Conservation (phyloP, 2,329 filamentous ascomycete genomes). For the Boeremia lycopersici region DNA sequence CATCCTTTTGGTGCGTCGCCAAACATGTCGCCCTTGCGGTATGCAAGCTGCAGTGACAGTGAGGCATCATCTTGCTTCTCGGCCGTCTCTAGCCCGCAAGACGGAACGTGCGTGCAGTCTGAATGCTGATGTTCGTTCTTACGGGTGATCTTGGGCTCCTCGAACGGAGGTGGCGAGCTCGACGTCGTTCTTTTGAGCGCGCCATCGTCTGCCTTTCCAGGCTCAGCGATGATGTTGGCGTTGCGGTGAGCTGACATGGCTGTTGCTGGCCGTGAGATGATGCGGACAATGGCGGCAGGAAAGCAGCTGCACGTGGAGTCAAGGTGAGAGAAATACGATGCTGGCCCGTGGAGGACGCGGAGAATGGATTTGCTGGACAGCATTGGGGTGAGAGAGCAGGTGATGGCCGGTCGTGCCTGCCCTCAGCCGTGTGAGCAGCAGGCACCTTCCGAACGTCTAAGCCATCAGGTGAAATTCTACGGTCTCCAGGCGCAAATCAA, state of each 20-base stretch:
- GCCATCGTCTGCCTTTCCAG: neutral
- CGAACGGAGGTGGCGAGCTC: neutral
- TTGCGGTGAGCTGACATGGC: neutral
- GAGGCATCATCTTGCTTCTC: neutral
- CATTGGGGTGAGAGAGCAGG: neutral
- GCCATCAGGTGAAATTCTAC: no score
- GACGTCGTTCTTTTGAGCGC: neutral
- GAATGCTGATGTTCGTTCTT: conserved; percentile 4
- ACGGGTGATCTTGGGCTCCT: neutral
- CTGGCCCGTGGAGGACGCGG: neutral
- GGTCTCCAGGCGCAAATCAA: no score
- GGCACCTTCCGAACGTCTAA: neutral
- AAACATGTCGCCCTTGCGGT: conserved; percentile 58
- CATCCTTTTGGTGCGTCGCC: conserved; percentile 53
- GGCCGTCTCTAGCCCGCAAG: neutral
- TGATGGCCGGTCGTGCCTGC: neutral
- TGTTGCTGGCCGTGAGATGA: neutral
- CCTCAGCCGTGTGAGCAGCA: neutral
- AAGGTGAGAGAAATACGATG: neutral
- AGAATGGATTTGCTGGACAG: neutral
- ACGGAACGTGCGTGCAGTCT: conserved; percentile 17
- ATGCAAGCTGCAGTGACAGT: conserved; percentile 17
- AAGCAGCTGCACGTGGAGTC: no score
- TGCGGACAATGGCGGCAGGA: no score
- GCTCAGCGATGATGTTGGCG: neutral